Conservation (phyloP, 768 basidiomycete genomes). For the Boletellus ananiceps region DNA sequence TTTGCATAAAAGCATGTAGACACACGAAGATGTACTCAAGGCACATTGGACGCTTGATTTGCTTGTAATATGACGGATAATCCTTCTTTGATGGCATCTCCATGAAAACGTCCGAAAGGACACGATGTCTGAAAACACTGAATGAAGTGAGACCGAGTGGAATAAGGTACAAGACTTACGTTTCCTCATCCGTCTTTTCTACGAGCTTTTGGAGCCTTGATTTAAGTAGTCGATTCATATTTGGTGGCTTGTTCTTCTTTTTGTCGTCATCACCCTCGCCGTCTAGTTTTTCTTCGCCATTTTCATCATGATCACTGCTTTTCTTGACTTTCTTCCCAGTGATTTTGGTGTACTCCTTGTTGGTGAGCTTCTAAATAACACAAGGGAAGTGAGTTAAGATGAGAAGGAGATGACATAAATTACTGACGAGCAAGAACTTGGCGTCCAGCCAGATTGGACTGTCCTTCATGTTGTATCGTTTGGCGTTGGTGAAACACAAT, state of each 20-base stretch:
- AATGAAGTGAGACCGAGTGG: background rate
- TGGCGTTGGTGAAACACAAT: conserved; percentile 75
- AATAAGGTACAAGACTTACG: conserved; percentile 40
- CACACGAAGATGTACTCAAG: conserved; percentile 73
- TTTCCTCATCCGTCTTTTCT: conserved; percentile 60
- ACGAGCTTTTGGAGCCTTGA: conserved; percentile 66
- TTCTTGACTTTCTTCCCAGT: conserved; percentile 40
- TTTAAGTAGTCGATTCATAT: conserved; percentile 63
- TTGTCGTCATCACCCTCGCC: conserved; percentile 45
- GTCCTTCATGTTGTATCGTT: conserved; percentile 75
- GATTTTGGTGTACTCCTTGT: conserved; percentile 43
- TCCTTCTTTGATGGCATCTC: conserved; percentile 74
- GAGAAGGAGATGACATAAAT: background rate
- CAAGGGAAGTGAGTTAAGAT: conserved; percentile 1
- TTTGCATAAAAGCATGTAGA: conserved; percentile 8
- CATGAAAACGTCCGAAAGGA: conserved; percentile 74
- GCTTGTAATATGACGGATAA: conserved; percentile 76
- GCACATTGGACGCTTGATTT: conserved; percentile 75
- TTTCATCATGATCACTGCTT: conserved; percentile 35
- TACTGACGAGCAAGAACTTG: conserved; percentile 70
- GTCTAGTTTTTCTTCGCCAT: conserved; percentile 37
- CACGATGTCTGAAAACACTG: conserved; percentile 48
- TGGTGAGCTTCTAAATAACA: conserved; percentile 41
- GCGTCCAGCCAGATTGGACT: conserved; percentile 80
- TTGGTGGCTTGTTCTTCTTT: conserved; percentile 52